Conservation (phyloP, 305 asterid genomes). For the Fraxinus albicans region DNA sequence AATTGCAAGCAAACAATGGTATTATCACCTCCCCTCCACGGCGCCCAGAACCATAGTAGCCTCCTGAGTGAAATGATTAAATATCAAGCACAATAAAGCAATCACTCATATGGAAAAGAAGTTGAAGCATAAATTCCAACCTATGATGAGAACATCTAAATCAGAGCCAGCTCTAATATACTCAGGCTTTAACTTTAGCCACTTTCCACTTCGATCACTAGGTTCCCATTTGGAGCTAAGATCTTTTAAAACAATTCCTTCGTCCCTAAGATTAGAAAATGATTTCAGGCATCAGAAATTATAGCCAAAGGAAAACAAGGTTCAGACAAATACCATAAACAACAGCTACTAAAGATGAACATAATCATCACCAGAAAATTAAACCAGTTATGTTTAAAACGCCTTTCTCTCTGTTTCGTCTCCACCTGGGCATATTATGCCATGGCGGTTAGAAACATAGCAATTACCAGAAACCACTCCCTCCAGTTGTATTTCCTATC, state of each 20-base stretch:
- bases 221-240: constrained; percentile 97
- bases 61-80: constrained; percentile 54
- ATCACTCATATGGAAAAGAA: constrained; percentile 6
- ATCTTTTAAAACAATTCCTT: constrained; percentile 89
- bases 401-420: background rate
- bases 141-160: constrained; percentile 86
- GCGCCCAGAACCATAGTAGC: constrained; percentile 98
- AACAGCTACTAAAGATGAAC: constrained; percentile 4
- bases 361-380: constrained; percentile 18
- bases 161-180: constrained; percentile 90
- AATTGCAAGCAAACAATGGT: constrained; percentile 10
- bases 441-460: background rate
- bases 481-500: background rate
- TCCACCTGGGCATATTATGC: background rate
- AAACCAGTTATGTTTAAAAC: background rate
- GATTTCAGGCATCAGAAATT: constrained; percentile 24
- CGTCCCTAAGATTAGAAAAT: constrained; percentile 58
- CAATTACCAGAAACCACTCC: background rate
- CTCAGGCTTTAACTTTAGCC: constrained; percentile 97
- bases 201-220: constrained; percentile 94
- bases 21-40: constrained; percentile 90
- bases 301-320: constrained; percentile 19
- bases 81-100: constrained; percentile 20
- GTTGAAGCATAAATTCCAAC: constrained; percentile 35
- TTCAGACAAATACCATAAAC: constrained; percentile 19